These are phyloP conservation scores for Pisolithus sp. DNA, from an alignment of 768 basidiomycete genomes.

Conservation along the genomic window DNA sequence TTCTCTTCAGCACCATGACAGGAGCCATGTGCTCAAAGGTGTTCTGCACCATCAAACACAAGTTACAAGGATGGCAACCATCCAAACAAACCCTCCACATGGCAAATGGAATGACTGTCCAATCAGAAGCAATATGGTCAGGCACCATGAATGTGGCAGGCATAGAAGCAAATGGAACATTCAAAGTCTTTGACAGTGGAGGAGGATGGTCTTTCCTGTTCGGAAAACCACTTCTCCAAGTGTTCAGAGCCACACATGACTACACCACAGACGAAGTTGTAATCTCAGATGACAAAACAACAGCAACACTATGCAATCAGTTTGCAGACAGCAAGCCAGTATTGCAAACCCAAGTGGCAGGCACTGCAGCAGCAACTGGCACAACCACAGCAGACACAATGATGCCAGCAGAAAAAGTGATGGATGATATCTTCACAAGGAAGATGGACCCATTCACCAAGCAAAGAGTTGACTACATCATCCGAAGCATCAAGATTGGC, in stretches of 20 bases:
- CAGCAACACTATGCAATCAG: background rate
- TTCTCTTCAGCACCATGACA: background rate
- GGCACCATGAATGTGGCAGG: background rate
- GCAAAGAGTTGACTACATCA: too few relatives aligned
- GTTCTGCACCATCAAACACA: background rate
- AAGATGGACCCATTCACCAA: too few relatives aligned
- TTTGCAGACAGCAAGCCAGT: background rate
- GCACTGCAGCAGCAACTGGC: background rate
- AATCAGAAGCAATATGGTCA: conserved; percentile 6
- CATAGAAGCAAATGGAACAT: background rate
- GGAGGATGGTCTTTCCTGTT: conserved; percentile 24
- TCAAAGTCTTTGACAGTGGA: conserved; percentile 13
- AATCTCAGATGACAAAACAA: background rate
- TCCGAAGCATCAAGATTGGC: too few relatives aligned
- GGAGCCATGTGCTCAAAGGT: background rate
- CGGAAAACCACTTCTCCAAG: conserved; percentile 21
- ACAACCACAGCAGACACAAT: too few relatives aligned
- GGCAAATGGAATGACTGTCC: conserved; percentile 22
- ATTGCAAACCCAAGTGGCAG: background rate
- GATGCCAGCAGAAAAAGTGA: background rate
- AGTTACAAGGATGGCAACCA: background rate
- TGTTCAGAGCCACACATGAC: conserved; percentile 19
- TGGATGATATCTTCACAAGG: too few relatives aligned
- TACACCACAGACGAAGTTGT: conserved; percentile 11
- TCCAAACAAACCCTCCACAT: conserved; percentile 16